Base-by-base conservation (phyloP, 164 flowering plant species). In the Nelumbo lutea region DNA sequence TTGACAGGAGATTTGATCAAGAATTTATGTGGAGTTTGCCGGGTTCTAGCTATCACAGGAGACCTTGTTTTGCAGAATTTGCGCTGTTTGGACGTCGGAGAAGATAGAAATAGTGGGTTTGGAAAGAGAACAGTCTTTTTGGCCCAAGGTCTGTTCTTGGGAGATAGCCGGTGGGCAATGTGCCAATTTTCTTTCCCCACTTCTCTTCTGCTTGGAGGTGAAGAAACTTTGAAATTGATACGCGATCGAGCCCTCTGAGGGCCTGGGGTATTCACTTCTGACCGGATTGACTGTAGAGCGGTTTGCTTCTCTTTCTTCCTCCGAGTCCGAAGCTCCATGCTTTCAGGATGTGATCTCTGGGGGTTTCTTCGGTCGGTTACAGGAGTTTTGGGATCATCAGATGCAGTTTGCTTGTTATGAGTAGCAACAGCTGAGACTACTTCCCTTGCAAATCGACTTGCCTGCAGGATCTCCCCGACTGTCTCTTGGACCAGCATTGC, bases 401-500 rank as follows among this genome's bases (percentile, higher is more conserved):
- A 9, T 42, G 62, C 9, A 6, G 67, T 48, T 72, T 73, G 82
- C 65, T 71, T 81, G 65, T 78, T 62, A n/a, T 80, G 85, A 69
- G 77, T n/a, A 58, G 72, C 70, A 40, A 81, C 83, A 40, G 90
- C 83, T 50, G 78, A 74, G 1, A 83, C 89, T 41, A 89, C 77
- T 66, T 85, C 87, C 76, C 79, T 85, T 5, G 97, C 92, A 73
- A 90, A 85, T 72, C 81, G 81, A 68, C 87, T 90, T 42, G 99
- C 95, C 76, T 85, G 90, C 14, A 89, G 76, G 55, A 95, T 92
- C 73, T 95, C 98, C 3, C 83, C 84, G 0, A 95, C 80, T 50
- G 99, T 95, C 77, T 92, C 99, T 57, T 87, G 91, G 0, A 95
- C 83, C 0, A 95, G 79, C 99, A 95, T 95, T 63, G 98, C 97